Base-by-base conservation (phyloP, 75 land plant genomes). In the Picea sitchensis region DNA sequence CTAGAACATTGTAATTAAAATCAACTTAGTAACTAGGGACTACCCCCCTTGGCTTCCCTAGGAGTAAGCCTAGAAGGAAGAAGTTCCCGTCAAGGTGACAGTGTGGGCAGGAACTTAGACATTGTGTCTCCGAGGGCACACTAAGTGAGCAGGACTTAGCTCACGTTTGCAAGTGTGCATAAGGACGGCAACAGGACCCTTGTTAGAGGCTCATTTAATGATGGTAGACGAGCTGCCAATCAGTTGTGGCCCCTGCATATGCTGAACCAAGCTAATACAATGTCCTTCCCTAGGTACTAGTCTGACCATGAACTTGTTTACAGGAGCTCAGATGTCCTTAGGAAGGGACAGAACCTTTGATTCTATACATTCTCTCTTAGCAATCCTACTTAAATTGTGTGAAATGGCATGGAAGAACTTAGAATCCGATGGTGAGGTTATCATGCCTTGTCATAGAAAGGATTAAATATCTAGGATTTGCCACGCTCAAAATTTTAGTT, bases 381-480 rank as follows among this genome's bases (percentile, higher is more conserved):
- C 44, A 36, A 5, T 67, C 71, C 56, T 51, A 51, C 12, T 9
- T 51, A 51, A 34, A 67, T 34, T 15, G 18, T 17, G n/a, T 67
- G 18, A 67, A 67, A 67, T 67, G 71, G 44, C 41, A 67, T 67
- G 71, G 2, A 67, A 67, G 15, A 65, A 65, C 54, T 47, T 47
- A 47, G 9, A 7, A 47, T 34, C 41, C 34, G 18, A 32, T 34
- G 6, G 5, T 34, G 15, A 34, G 1, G 17, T 14, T 14, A 32
- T 65, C 8, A 32, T 65, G 68, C 36, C 31, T 14, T 8, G 54
- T 47, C 65, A 7, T 31, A 36, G 14, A 65, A 65, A 17, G 68
- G 36, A 30, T 31, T 2, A 13, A 14, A 31, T 30, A 32, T 65
- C 36, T 65, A 65, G 36, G 34, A 30, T 32, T 65, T 30, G 30